These are phyloP conservation scores for Blastobotrys persicus DNA, from an alignment of 1,139 yeast genomes.

Conservation along the genomic window DNA sequence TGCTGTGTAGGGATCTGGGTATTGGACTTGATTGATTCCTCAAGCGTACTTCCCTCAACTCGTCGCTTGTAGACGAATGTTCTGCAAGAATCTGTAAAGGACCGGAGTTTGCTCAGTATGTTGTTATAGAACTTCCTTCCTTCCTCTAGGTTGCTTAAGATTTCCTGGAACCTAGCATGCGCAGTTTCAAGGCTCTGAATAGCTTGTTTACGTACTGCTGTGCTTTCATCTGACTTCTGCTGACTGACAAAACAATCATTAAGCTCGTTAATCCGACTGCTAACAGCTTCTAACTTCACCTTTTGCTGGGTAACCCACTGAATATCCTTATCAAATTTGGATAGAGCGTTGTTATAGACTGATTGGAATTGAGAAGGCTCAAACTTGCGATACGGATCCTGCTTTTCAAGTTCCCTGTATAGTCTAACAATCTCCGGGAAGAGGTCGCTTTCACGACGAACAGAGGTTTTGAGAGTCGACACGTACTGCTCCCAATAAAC, in stretches of 20 bases:
- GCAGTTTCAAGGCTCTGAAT: constrained; percentile 56
- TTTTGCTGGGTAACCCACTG: constrained; percentile 46
- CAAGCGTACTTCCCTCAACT: constrained; percentile 53
- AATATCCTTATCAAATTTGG: constrained; percentile 44
- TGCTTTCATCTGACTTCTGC: constrained; percentile 30
- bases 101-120: constrained; percentile 50
- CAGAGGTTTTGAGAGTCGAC: constrained; percentile 28
- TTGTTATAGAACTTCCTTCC: constrained; percentile 71
- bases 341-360: constrained; percentile 30
- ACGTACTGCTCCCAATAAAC: constrained; percentile 30
- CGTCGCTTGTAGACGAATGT: constrained; percentile 54
- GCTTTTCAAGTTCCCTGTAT: constrained; percentile 19
- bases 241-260: constrained; percentile 7
- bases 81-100: constrained; percentile 51
- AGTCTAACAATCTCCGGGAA: constrained; percentile 29
- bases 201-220: constrained; percentile 46
- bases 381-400: constrained; percentile 29
- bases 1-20: background rate
- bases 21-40: constrained; percentile 24
- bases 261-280: constrained; percentile 31
- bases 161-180: constrained; percentile 53
- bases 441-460: constrained; percentile 33
- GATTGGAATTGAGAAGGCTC: constrained; percentile 35
- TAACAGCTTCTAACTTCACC: constrained; percentile 46
- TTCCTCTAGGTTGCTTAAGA: constrained; percentile 59